Evolutionary conservation across 345 rosid genomes (phyloP).

Genomic region (Populus simonii): DNA sequence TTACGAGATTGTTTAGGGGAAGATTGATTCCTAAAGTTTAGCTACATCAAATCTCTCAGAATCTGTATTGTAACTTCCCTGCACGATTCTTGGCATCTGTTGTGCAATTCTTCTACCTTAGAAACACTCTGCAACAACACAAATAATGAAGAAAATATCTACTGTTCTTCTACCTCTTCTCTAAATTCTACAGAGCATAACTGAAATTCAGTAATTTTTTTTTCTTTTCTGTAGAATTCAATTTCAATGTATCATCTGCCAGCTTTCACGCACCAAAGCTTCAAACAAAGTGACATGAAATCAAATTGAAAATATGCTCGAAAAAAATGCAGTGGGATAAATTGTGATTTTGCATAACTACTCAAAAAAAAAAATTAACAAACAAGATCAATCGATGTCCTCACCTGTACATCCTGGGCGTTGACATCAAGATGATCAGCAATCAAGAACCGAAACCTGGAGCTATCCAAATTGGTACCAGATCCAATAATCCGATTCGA

Average conservation of each 20-base stretch:
- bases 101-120: too few species aligned
- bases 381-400: not conserved
- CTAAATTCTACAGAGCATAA: not conserved
- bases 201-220: not conserved
- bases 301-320: not conserved
- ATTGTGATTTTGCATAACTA: not conserved
- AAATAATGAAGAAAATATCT: too few species aligned
- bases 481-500: constrained; percentile 78
- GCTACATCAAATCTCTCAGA: too few species aligned
- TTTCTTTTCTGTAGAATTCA: not conserved
- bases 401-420: constrained; percentile 95
- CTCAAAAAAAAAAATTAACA: not conserved
- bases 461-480: constrained; percentile 86
- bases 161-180: too few species aligned
- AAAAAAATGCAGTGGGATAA: not conserved
- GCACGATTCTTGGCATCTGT: too few species aligned
- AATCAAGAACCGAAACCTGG: constrained; percentile 77
- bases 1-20: too few species aligned
- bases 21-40: too few species aligned
- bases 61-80: too few species aligned
- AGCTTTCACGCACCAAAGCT: not conserved
- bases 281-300: not conserved
- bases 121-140: too few species aligned
- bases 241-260: not conserved
- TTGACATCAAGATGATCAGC: constrained; percentile 90